Conservation (phyloP, 2,329 filamentous ascomycete species). For the Neonectria magnoliae region DNA sequence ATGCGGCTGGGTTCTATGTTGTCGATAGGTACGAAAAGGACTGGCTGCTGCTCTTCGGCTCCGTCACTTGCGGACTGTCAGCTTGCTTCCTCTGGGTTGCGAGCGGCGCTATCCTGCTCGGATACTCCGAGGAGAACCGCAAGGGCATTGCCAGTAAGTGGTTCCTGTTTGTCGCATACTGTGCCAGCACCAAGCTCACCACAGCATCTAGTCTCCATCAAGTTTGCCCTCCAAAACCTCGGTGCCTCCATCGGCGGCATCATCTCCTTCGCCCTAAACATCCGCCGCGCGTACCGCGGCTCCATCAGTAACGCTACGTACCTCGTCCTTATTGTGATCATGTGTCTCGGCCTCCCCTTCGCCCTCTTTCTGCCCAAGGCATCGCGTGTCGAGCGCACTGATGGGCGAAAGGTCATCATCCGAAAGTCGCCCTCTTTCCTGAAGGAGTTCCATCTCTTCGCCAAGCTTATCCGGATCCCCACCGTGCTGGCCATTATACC, state of each 20-base stretch:
- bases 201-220: not conserved
- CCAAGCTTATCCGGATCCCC: not conserved
- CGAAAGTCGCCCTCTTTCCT: too few species aligned
- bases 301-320: slow-evolving; percentile 1
- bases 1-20: slow-evolving; percentile 70
- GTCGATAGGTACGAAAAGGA: slow-evolving; percentile 72
- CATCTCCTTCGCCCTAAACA: slow-evolving; percentile 1
- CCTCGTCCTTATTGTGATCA: slow-evolving; percentile 1
- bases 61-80: slow-evolving; percentile 66
- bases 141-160: slow-evolving; percentile 2
- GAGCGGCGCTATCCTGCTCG: slow-evolving; percentile 72
- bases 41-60: slow-evolving; percentile 72
- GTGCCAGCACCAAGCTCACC: too few species aligned
- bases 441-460: not conserved
- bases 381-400: not conserved
- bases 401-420: not conserved
- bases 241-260: slow-evolving; percentile 5
- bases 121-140: slow-evolving; percentile 49
- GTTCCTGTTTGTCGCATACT: not conserved
- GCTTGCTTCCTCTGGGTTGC: slow-evolving; percentile 76
- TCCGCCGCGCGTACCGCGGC: not conserved
- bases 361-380: not conserved
- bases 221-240: slow-evolving; percentile 2
- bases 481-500: not conserved
- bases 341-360: slow-evolving; percentile 4